Conservation (phyloP, 225 moss, liverwort and hornwort genomes). For the Asterella californica region DNA sequence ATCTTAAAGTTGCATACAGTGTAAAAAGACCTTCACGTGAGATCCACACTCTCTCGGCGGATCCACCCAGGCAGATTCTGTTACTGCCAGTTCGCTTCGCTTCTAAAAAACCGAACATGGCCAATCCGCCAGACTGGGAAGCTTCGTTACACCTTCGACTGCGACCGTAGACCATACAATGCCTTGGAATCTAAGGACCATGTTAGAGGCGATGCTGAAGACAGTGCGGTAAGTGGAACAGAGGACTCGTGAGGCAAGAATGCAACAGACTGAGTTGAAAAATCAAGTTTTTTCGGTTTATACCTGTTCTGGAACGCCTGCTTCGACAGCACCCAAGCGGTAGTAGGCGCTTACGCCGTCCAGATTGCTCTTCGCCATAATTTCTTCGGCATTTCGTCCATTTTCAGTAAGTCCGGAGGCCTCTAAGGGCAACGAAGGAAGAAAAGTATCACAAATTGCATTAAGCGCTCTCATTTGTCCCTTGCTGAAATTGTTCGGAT, state of each 20-base stretch:
- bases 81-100: not conserved
- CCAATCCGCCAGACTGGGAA: not conserved
- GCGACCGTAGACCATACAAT: not conserved
- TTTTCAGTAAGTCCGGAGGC: not conserved
- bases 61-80: not conserved
- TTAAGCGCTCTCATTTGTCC: conserved; percentile 52
- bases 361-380: conserved; percentile 6
- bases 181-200: not conserved
- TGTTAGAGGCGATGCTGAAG: no score
- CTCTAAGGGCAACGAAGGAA: conserved; percentile 50
- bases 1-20: not conserved
- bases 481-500: conserved; percentile 40
- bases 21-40: not conserved
- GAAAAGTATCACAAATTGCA: conserved; percentile 64
- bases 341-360: conserved; percentile 52
- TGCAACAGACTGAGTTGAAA: no score
- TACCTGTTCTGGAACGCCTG: conserved; percentile 38
- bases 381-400: conserved; percentile 7
- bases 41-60: not conserved
- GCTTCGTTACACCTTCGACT: not conserved
- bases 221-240: no score
- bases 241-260: no score
- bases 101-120: no score
- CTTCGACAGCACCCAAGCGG: conserved; percentile 53
- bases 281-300: no score